These are phyloP conservation scores for Alloascoidea hylecoeti DNA, from an alignment of 805 yeast genomes.

Conservation along the genomic window DNA sequence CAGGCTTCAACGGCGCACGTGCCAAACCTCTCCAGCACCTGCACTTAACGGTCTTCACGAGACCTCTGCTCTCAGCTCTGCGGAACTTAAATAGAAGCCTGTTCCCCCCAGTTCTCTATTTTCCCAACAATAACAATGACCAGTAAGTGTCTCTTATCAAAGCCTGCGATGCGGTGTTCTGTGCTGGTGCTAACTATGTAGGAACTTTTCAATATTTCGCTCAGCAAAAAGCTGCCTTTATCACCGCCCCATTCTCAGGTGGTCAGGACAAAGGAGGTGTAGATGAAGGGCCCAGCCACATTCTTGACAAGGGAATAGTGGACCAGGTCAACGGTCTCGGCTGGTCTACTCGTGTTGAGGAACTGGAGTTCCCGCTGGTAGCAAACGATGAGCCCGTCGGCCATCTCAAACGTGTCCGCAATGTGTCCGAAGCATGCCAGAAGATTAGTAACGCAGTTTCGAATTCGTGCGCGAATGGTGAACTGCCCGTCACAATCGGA, in stretches of 20 bases:
- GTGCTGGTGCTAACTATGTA: no score
- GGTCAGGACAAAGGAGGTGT: slow-evolving; percentile 94
- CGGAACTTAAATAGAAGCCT: no score
- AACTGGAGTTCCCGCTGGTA: slow-evolving; percentile 13
- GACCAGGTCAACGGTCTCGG: slow-evolving; percentile 51
- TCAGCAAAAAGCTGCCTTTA: slow-evolving; percentile 44
- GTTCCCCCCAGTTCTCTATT: no score
- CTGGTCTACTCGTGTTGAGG: slow-evolving; percentile 43
- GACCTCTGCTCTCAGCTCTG: no score
- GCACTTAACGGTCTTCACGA: no score
- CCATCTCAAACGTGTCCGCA: slow-evolving; percentile 54
- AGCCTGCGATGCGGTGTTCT: no score
- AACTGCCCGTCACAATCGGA: slow-evolving; percentile 76
- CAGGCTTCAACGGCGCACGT: no score
- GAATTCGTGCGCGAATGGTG: slow-evolving; percentile 28
- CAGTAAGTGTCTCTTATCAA: no score
- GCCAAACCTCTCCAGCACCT: no score
- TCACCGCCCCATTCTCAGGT: slow-evolving; percentile 88
- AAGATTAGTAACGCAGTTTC: slow-evolving; percentile 47
- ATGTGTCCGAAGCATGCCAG: slow-evolving; percentile 64
- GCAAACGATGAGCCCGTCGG: slow-evolving; percentile 37
- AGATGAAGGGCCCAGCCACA: slow-evolving; percentile 81
- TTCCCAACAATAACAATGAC: no score
- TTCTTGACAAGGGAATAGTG: slow-evolving; percentile 59
- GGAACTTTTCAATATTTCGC: slow-evolving; percentile 30